Conservation (phyloP, 2,329 filamentous ascomycete species). For the Cladophialophora bantiana region DNA sequence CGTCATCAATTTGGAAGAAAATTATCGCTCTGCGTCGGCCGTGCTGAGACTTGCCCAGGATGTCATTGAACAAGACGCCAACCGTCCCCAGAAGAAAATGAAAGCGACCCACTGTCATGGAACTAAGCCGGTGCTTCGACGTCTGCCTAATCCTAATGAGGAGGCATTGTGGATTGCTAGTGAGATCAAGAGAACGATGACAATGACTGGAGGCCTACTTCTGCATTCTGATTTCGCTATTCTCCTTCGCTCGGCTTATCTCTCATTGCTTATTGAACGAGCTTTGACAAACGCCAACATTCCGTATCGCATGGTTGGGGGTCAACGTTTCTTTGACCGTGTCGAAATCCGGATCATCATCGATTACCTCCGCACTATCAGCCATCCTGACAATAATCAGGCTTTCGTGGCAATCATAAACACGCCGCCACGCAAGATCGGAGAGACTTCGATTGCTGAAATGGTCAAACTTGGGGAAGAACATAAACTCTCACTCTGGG, state of each 20-base stretch:
- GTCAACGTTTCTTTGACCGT: conserved; percentile 89
- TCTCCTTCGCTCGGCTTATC: conserved; percentile 79
- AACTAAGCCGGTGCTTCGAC: conserved; percentile 79
- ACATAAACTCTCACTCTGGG: conserved; percentile 75
- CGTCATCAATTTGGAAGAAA: conserved; percentile 87
- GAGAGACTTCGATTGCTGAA: conserved; percentile 76
- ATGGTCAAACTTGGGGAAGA: conserved; percentile 79
- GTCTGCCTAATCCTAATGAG: conserved; percentile 69
- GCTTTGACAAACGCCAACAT: conserved; percentile 81
- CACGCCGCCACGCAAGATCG: conserved; percentile 78
- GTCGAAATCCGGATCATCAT: conserved; percentile 85
- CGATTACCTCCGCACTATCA: conserved; percentile 85
- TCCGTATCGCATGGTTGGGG: conserved; percentile 90
- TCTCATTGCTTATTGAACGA: conserved; percentile 86
- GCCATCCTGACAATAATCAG: conserved; percentile 86
- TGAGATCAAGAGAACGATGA: conserved; percentile 75
- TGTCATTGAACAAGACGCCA: conserved; percentile 88
- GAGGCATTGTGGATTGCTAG: conserved; percentile 90
- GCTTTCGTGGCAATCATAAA: conserved; percentile 85
- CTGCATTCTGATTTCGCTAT: conserved; percentile 81
- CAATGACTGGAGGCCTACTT: conserved; percentile 76
- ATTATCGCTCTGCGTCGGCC: conserved; percentile 87
- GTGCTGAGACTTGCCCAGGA: conserved; percentile 81
- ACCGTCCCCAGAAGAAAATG: conserved; percentile 79
- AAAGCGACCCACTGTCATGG: conserved; percentile 81